phyloP scores from a whole-genome alignment of 345 rosid genomes.

The Eucalyptus pauciflora region DNA sequence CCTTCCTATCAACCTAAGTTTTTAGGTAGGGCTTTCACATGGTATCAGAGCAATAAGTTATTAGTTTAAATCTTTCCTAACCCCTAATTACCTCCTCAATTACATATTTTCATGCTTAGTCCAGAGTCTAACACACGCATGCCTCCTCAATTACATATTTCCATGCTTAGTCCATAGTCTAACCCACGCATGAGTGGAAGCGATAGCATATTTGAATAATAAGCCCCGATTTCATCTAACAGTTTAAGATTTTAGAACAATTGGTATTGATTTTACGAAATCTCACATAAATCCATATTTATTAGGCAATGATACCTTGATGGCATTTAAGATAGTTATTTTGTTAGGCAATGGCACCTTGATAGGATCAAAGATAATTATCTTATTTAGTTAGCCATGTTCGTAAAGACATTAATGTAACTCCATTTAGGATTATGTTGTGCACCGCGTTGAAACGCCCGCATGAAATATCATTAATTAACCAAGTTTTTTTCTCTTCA shows the following conservation, averaged over 20 bases:
- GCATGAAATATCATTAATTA: neutral
- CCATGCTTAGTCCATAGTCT: fast-evolving
- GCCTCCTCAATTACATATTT: neutral
- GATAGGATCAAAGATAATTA: neutral
- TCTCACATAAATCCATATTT: too few species aligned
- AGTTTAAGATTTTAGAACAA: too few species aligned
- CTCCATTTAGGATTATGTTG: neutral
- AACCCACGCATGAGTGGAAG: fast-evolving
- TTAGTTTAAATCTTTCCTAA: fast-evolving
- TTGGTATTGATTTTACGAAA: too few species aligned
- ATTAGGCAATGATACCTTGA: neutral
- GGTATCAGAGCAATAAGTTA: neutral
- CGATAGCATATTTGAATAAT: too few species aligned
- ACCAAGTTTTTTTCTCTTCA: neutral
- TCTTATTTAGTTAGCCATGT: neutral
- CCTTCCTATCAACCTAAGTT: fast-evolving
- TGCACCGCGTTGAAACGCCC: neutral
- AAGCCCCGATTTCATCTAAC: fast-evolving
- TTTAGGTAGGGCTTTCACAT: neutral
- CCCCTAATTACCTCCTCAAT: neutral
- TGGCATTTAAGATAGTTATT: neutral
- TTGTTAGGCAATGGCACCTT: neutral
- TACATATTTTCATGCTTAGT: neutral
- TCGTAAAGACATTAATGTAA: neutral
- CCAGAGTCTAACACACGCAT: fast-evolving